Evolutionary conservation across 2,329 filamentous ascomycete genomes (phyloP).

Genomic region (Cytospora schulzeri): DNA sequence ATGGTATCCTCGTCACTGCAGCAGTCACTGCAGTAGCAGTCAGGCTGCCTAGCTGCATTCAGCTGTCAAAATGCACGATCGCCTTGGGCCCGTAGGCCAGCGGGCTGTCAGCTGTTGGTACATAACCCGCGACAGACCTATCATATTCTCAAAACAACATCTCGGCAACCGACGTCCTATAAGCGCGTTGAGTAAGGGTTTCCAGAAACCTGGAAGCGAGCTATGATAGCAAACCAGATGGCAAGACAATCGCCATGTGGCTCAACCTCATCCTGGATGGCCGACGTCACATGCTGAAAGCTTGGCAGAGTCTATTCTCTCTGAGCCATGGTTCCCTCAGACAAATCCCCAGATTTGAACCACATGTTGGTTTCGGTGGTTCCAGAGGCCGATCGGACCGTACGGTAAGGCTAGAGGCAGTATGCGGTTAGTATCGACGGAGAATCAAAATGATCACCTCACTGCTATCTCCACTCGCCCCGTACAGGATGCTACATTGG

Average conservation of each 20-base stretch:
- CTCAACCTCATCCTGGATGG: background rate
- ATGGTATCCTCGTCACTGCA: background rate
- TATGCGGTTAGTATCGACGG: background rate
- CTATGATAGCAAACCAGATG: background rate
- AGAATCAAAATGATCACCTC: background rate
- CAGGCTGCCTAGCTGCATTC: constrained; percentile 4
- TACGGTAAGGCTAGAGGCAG: background rate
- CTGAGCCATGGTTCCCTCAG: background rate
- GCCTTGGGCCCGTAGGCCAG: background rate
- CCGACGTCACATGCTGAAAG: background rate
- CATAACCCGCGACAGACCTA: background rate
- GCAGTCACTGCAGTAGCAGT: background rate
- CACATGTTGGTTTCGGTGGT: background rate
- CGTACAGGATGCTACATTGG: background rate
- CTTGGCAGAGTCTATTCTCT: background rate
- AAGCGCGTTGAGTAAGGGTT: background rate
- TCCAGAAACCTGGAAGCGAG: background rate
- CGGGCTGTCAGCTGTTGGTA: background rate
- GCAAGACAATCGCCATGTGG: background rate
- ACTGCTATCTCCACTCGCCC: background rate
- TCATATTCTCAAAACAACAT: background rate
- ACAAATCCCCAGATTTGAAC: background rate
- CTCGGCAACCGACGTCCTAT: background rate
- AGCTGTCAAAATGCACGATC: constrained; percentile 9
- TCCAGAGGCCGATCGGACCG: background rate